phyloP scores from a whole-genome alignment of 2,329 filamentous ascomycete genomes.

The Aspergillus vadensis region DNA sequence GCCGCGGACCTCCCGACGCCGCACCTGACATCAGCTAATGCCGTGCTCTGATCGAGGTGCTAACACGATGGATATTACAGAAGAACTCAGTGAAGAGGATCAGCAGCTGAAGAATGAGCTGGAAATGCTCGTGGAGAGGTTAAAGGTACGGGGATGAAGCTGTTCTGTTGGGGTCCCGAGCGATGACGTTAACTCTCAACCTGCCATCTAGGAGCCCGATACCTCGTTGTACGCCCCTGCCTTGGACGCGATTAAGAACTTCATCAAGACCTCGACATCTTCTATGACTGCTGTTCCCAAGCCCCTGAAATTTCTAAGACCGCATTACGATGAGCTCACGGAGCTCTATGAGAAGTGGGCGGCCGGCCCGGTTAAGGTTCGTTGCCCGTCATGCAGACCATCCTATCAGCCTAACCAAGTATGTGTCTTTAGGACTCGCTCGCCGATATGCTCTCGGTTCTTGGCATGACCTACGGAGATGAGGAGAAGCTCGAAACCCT shows the following conservation, averaged over 20 bases:
- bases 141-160: slow-evolving; percentile 64
- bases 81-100: slow-evolving; percentile 96
- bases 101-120: slow-evolving; percentile 98
- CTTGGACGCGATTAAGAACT: slow-evolving; percentile 94
- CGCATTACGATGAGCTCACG: slow-evolving; percentile 88
- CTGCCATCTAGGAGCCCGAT: slow-evolving; percentile 71
- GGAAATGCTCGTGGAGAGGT: slow-evolving; percentile 94
- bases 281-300: slow-evolving; percentile 99
- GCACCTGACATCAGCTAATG: slow-evolving; percentile 23
- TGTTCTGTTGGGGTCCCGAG: slow-evolving; percentile 9
- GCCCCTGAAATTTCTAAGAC: slow-evolving; percentile 94
- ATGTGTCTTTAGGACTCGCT: slow-evolving; percentile 61
- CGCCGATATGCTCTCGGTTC: slow-evolving; percentile 93
- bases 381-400: slow-evolving; percentile 8
- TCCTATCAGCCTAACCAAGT: slow-evolving; percentile 8
- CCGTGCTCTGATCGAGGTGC: slow-evolving; percentile 35
- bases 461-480: slow-evolving; percentile 98
- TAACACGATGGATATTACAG: slow-evolving; percentile 52
- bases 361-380: slow-evolving; percentile 78
- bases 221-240: slow-evolving; percentile 85
- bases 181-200: slow-evolving; percentile 31
- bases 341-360: slow-evolving; percentile 90
- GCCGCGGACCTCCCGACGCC: slow-evolving; percentile 7
- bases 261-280: slow-evolving; percentile 98
- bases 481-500: slow-evolving; percentile 94